Conservation (phyloP, 164 flowering plant species). For the Vitis labrusca region DNA sequence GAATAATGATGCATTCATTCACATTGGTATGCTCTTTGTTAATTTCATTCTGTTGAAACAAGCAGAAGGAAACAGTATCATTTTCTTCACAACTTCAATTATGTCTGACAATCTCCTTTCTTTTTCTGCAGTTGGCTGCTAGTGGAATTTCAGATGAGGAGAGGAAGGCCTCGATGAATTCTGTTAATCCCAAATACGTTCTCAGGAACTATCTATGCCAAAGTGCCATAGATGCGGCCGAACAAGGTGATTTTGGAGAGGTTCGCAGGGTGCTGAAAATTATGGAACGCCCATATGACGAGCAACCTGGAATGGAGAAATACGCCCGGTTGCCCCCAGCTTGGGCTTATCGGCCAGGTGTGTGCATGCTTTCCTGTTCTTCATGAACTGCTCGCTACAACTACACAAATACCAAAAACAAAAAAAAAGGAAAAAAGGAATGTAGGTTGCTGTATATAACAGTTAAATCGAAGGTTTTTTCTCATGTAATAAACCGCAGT, state of each 20-base stretch:
- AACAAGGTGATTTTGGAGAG: slow-evolving; percentile 80
- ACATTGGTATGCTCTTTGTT: background rate
- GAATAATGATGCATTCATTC: background rate
- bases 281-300: slow-evolving; percentile 88
- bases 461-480: background rate
- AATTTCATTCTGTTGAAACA: background rate
- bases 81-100: background rate
- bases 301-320: slow-evolving; percentile 96
- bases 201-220: slow-evolving; percentile 96
- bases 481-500: background rate
- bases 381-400: slow-evolving; percentile 42
- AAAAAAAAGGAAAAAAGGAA: background rate
- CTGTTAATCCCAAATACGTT: slow-evolving; percentile 84
- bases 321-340: slow-evolving; percentile 99
- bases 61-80: background rate
- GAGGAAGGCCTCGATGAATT: slow-evolving; percentile 81
- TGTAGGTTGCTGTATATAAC: slow-evolving; percentile 25
- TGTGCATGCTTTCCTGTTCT: slow-evolving; percentile 99
- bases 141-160: slow-evolving; percentile 75
- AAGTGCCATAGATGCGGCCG: slow-evolving; percentile 95
- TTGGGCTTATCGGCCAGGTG: slow-evolving; percentile 99
- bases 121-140: slow-evolving; percentile 45
- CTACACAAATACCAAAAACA: too few species aligned
- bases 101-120: background rate
- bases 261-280: slow-evolving; percentile 75